Percentiles rank a stretch among this genome's conserved stretches.
Evolutionary conservation across 441 rosid genomes (phyloP).

Genomic region (Bocquillonia castaneifolia): DNA sequence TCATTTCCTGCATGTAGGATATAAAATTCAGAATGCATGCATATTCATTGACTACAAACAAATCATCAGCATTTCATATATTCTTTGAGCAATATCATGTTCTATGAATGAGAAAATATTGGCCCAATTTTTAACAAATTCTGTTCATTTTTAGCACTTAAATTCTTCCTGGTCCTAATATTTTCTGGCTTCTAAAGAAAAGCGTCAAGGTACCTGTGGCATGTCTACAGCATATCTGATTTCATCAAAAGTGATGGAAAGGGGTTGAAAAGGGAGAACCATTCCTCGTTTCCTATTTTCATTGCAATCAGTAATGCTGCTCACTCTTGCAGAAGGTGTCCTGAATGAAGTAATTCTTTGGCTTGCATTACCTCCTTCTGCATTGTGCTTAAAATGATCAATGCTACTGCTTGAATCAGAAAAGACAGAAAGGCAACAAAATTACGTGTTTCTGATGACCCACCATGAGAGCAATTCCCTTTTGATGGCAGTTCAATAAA

Average conservation of each 20-base stretch:
- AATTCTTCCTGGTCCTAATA: no score
- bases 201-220: conserved; percentile 47
- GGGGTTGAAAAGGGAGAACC: conserved; percentile 67
- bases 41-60: no score
- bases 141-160: no score
- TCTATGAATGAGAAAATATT: no score
- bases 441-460: background rate
- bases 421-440: background rate
- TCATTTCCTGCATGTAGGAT: conserved; percentile 49
- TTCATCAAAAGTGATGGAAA: conserved; percentile 50
- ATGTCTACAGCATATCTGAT: conserved; percentile 58
- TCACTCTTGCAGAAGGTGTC: conserved; percentile 30
- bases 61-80: no score
- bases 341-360: conserved; percentile 25
- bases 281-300: conserved; percentile 42
- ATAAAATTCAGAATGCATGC: background rate
- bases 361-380: conserved; percentile 32
- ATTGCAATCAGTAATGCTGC: conserved; percentile 25
- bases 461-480: conserved; percentile 24
- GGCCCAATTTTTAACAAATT: no score
- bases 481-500: conserved; percentile 31
- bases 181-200: background rate
- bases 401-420: background rate
- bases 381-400: conserved; percentile 12
- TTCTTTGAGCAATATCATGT: no score